Base-by-base conservation (phyloP, 202 grass and related monocot genomes). In the Elaeis oleifera region DNA sequence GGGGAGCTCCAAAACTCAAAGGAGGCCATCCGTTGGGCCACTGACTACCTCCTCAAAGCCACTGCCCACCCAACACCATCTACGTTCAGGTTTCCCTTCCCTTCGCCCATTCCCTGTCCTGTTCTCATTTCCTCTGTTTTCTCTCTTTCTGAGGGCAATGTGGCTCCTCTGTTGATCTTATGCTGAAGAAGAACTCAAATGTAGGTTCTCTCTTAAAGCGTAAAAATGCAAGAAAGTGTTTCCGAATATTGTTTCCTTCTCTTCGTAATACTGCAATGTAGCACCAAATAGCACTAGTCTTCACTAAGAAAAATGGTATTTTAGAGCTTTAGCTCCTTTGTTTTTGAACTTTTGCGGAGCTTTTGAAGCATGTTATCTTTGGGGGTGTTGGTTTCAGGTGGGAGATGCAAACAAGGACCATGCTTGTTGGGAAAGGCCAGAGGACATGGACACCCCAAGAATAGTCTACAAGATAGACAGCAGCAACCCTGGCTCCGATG, bases 11-110 rank as follows among this genome's bases (percentile, higher is more conserved):
- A 65, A 71, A 83, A 97, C 78, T 84, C 92, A 49, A 65, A 78
- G 58, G 84, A 80, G 3, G 87, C 92, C 59, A 67, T 97, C 54
- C 82, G 84, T 15, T 97, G 92, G 92, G 92, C 81, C 74, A 80
- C 87, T 44, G 92, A 97, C 78, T 97, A 91, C 85, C 76, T 97
- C 50, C 87, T 97, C 74, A 97, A 97, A 79, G 84, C 82, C 67
- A 97, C 92, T 28, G 57, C 87, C 39, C 87, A 79, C 18, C 92
- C 15, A 75, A 81, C 72, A 97, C 92, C 32, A 73, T 97, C 50
- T 97, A 83, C 59, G 92, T 97, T 61, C 92, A 97, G 92, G 92
- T 90, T n/a, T 16, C 4, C 2, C 7, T 4, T 53, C 51, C 19
- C 51, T 44, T 56, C 17, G 48, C 48, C 32, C 1, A 24, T 20